phyloP scores from a whole-genome alignment of 768 basidiomycete genomes.

The Boletus patriciae region DNA sequence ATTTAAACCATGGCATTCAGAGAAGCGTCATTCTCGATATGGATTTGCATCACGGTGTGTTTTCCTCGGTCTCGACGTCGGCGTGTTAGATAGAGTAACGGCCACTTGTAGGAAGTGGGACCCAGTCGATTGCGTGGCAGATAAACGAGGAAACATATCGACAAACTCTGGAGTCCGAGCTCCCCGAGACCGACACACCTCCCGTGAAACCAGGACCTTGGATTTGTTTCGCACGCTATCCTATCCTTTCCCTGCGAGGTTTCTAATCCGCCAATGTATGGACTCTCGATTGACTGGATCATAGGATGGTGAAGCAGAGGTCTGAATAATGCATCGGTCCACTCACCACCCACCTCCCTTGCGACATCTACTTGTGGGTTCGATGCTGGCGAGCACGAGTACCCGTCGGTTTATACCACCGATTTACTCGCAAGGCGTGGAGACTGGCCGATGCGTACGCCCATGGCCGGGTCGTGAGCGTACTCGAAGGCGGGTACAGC shows the following conservation, averaged over 20 bases:
- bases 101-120: slow-evolving; percentile 73
- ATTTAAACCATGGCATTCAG: slow-evolving; percentile 74
- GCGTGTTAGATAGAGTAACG: background rate
- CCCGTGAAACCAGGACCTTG: slow-evolving; percentile 47
- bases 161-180: slow-evolving; percentile 56
- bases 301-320: slow-evolving; percentile 75
- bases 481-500: slow-evolving; percentile 95
- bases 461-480: slow-evolving; percentile 72
- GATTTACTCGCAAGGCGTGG: slow-evolving; percentile 73
- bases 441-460: slow-evolving; percentile 65
- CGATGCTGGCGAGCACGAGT: slow-evolving; percentile 93
- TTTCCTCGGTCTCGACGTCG: background rate
- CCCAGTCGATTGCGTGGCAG: slow-evolving; percentile 88
- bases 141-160: slow-evolving; percentile 87
- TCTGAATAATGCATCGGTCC: background rate
- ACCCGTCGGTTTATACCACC: slow-evolving; percentile 84
- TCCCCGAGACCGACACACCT: slow-evolving; percentile 23
- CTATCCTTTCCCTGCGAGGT: slow-evolving; percentile 93
- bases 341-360: background rate
- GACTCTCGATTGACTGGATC: slow-evolving; percentile 2
- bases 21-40: slow-evolving; percentile 89
- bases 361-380: slow-evolving; percentile 71
- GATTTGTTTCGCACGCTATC: slow-evolving; percentile 90
- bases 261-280: background rate
- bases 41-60: slow-evolving; percentile 39